phyloP scores from a whole-genome alignment of 148 eudicot genomes.

The Cornus kousa region DNA sequence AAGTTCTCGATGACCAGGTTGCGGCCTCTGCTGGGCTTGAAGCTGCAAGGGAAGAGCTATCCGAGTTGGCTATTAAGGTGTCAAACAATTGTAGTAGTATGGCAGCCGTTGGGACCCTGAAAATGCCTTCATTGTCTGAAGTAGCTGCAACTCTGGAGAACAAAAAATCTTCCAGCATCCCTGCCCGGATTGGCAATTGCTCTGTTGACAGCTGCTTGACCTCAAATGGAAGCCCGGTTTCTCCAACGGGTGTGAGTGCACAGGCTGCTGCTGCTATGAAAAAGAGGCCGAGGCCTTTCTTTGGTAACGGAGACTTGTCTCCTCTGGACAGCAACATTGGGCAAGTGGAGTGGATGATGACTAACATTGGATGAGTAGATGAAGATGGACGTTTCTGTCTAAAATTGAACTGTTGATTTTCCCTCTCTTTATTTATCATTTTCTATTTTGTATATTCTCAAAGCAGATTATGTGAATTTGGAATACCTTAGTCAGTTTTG shows the following conservation, averaged over 20 bases:
- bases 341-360: constrained; percentile 45
- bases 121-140: constrained; percentile 32
- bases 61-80: constrained; percentile 56
- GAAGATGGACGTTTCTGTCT: background rate
- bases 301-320: constrained; percentile 33
- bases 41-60: constrained; percentile 54
- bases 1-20: constrained; percentile 49
- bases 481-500: background rate
- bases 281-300: constrained; percentile 54
- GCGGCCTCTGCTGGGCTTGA: constrained; percentile 51
- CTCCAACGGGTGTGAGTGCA: constrained; percentile 29
- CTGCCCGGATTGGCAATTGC: constrained; percentile 51
- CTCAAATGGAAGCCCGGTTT: constrained; percentile 39
- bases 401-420: background rate
- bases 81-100: constrained; percentile 35
- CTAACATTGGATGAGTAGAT: constrained; percentile 28
- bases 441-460: constrained; percentile 8
- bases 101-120: constrained; percentile 29
- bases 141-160: constrained; percentile 19
- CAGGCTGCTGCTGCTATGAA: constrained; percentile 40
- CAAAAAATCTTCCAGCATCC: constrained; percentile 19
- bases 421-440: background rate
- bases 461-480: background rate
- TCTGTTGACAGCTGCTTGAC: constrained; percentile 63
- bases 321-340: constrained; percentile 26